Percentiles rank a stretch among this genome's conserved stretches.
phyloP scores from a whole-genome alignment of 2,329 filamentous ascomycete species.

The Tolypocladium paradoxum region DNA sequence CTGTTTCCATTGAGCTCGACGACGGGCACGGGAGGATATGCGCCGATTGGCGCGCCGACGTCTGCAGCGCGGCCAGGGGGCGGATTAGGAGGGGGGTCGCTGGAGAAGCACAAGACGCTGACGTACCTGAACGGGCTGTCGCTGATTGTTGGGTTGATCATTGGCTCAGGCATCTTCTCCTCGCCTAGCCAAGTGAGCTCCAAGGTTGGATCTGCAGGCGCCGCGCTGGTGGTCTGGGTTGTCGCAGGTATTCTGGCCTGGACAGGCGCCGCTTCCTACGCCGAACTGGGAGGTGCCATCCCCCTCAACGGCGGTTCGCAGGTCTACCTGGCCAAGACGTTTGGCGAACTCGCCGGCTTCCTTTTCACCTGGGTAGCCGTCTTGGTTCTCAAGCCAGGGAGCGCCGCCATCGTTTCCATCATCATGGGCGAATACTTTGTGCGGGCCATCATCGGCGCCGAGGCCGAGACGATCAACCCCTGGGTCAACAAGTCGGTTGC shows the following conservation, averaged over 20 bases:
- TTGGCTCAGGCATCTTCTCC: constrained; percentile 93
- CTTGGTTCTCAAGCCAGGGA: constrained; percentile 85
- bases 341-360: constrained; percentile 86
- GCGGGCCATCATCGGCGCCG: constrained; percentile 74
- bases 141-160: constrained; percentile 84
- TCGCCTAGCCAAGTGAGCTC: constrained; percentile 86
- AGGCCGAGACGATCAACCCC: constrained; percentile 65
- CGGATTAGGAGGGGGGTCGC: constrained; percentile 58
- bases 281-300: constrained; percentile 90
- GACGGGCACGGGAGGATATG: constrained; percentile 60
- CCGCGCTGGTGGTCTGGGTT: constrained; percentile 81
- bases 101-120: constrained; percentile 92
- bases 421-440: constrained; percentile 99
- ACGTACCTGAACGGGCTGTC: constrained; percentile 91
- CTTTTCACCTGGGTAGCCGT: constrained; percentile 96
- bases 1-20: constrained; percentile 88
- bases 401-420: constrained; percentile 87
- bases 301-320: constrained; percentile 91
- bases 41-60: constrained; percentile 70
- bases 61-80: constrained; percentile 35
- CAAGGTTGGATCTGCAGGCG: constrained; percentile 84
- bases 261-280: constrained; percentile 92
- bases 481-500: constrained; percentile 92
- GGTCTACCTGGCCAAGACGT: constrained; percentile 91
- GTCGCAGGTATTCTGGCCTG: constrained; percentile 88